A percentile compares a stretch with the other conserved stretches of the same genome.
phyloP scores from a whole-genome alignment of 176 grass and related monocot species.

The Bonia amplexicaulis region DNA sequence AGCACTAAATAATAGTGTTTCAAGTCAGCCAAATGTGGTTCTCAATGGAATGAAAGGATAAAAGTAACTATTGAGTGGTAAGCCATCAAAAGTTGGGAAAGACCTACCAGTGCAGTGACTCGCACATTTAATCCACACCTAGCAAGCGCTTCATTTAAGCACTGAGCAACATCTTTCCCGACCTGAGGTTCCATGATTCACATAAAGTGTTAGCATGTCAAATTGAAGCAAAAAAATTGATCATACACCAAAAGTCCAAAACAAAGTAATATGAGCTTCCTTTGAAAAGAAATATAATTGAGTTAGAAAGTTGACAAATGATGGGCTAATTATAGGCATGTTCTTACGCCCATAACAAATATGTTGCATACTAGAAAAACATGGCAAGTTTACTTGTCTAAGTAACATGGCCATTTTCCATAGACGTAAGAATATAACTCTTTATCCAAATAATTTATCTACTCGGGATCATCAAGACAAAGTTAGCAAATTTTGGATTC shows the following conservation, averaged over 20 bases:
- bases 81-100: neutral
- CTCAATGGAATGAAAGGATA: neutral
- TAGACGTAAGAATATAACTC: neutral
- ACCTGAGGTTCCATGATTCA: constrained; percentile 39
- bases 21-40: neutral
- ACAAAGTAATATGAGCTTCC: neutral
- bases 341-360: neutral
- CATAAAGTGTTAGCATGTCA: neutral
- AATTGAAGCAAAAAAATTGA: neutral
- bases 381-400: neutral
- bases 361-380: neutral
- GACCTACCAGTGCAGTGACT: constrained; percentile 73
- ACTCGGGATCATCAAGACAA: neutral
- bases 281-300: neutral
- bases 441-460: neutral
- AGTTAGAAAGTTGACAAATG: neutral
- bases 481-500: neutral
- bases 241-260: neutral
- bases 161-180: constrained; percentile 68
- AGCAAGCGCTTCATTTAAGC: constrained; percentile 77
- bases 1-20: neutral
- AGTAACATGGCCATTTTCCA: neutral
- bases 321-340: neutral
- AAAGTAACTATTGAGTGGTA: neutral
- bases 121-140: constrained; percentile 60